Conservation (phyloP, 345 rosid genomes). For the Heritiera littoralis region DNA sequence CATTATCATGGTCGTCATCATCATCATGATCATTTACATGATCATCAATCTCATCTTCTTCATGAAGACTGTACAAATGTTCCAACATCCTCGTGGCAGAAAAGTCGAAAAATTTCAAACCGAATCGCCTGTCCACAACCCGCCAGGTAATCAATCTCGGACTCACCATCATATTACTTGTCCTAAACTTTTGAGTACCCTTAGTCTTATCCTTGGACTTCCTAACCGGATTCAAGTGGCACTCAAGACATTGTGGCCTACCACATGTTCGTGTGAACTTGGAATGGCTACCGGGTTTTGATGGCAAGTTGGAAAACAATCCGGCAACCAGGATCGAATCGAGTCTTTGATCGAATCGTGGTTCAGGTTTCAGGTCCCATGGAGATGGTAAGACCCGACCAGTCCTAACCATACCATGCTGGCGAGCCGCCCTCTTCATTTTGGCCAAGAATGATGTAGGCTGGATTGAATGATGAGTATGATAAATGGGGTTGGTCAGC, state of each 20-base stretch:
- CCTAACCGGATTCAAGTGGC: slow-evolving; percentile 45
- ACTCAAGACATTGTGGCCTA: slow-evolving; percentile 40
- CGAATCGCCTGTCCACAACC: slow-evolving; percentile 34
- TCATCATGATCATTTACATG: slow-evolving; percentile 17
- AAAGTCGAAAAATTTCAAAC: slow-evolving; percentile 35
- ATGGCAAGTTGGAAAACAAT: slow-evolving; percentile 39
- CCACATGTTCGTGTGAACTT: slow-evolving; percentile 65
- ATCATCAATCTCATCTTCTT: slow-evolving; percentile 25
- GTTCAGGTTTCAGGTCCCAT: slow-evolving; percentile 38
- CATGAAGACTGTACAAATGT: slow-evolving; percentile 32
- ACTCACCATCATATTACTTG: slow-evolving; percentile 38
- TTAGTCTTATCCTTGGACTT: slow-evolving; percentile 63
- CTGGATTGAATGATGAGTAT: background rate
- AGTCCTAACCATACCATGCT: slow-evolving; percentile 66
- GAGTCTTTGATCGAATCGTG: slow-evolving; percentile 34
- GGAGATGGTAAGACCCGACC: slow-evolving; percentile 49
- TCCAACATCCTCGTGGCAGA: slow-evolving; percentile 57
- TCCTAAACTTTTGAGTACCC: slow-evolving; percentile 55
- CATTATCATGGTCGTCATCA: slow-evolving; percentile 12
- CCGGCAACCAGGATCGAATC: slow-evolving; percentile 47
- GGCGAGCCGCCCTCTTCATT: slow-evolving; percentile 77
- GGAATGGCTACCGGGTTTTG: slow-evolving; percentile 67
- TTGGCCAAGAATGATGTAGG: slow-evolving; percentile 11
- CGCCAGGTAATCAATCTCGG: slow-evolving; percentile 41
- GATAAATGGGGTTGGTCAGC: background rate